Percentiles rank a stretch among this genome's conserved stretches.
Evolutionary conservation across 345 rosid genomes (phyloP).

Genomic region (Arabidopsis arenosa): DNA sequence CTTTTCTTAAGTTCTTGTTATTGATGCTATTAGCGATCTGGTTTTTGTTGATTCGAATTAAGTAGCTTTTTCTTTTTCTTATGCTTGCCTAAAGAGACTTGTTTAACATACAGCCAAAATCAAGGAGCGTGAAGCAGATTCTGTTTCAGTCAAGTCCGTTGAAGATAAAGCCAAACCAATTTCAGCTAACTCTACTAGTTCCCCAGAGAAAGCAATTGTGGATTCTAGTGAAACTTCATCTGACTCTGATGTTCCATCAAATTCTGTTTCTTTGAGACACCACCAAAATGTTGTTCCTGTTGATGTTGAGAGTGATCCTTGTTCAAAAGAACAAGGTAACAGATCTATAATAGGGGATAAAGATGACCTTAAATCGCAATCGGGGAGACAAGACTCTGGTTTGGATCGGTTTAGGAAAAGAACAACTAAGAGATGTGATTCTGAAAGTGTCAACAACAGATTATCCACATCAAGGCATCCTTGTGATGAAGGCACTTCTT

Average conservation of each 20-base stretch:
- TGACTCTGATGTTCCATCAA: conserved; percentile 59
- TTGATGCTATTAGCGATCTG: conserved; percentile 17
- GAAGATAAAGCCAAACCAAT: conserved; percentile 51
- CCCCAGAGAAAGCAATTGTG: conserved; percentile 29
- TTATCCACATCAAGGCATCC: conserved; percentile 49
- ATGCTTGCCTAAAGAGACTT: conserved; percentile 25
- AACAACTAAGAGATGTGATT: conserved; percentile 49
- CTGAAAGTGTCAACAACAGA: conserved; percentile 53
- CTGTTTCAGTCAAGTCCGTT: conserved; percentile 56
- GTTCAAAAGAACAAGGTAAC: conserved; percentile 24
- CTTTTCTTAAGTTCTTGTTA: not conserved
- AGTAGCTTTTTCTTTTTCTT: not conserved
- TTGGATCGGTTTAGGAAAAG: conserved; percentile 40
- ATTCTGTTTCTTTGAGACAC: conserved; percentile 30
- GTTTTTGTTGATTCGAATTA: not conserved
- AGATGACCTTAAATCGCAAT: conserved; percentile 42
- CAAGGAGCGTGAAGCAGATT: conserved; percentile 51
- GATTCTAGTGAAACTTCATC: conserved; percentile 57
- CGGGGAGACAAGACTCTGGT: conserved; percentile 37
- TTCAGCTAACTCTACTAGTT: conserved; percentile 47
- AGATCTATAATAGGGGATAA: conserved; percentile 23
- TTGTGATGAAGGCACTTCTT: conserved; percentile 40
- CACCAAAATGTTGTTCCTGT: conserved; percentile 47
- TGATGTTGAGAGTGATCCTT: conserved; percentile 49
- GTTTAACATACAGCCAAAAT: conserved; percentile 61